Evolutionary conservation across 1,284 basidiomycete genomes (phyloP), one percentile per base, ranked within the genome.

Genomic region (Puccinia sorghi): DNA sequence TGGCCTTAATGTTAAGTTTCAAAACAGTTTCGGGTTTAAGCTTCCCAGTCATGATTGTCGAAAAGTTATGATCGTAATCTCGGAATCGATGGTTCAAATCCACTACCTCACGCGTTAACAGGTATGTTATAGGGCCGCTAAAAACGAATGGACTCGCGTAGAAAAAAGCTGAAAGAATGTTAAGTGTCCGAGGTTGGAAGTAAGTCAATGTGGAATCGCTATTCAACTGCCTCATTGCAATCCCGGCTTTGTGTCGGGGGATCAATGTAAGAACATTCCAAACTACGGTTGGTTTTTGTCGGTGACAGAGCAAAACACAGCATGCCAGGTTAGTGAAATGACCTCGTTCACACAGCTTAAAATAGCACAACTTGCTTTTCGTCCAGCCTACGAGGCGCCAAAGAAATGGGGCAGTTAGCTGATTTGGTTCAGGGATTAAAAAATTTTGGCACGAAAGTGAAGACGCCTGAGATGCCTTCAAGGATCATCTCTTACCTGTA

Each of bases 161-260:
- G 20, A 69, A 39, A 39, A 69, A 52, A n/a, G 52, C 2, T 25
- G 66, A 27, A 17, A 52, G 25, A 32, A 69, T 27, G n/a, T 69
- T 69, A 17, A 69, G 11, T 1, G 66, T 69, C 50, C 46, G 13
- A 17, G 66, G 66, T 25, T 52, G 50, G 66, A 69, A 69, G 25
- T 69, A 69, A 7, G 43, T 50, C 17, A 48, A 37, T 8, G 43
- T 69, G 2, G 66, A 69, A 9, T 52, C 48, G 46, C 20, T 3
- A 69, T 69, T 69, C 17, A 25, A 20, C 15, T 48, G 46, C 25
- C 61, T 64, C 39, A 25, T 64, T 22, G 20, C 17, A 15, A 69
- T 27, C 5, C 66, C 50, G 46, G 50, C 48, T 69, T 52, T 69
- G 15, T 22, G 50, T 7, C 32, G 32, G n/a, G 66, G 66, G 4